Conservation (phyloP, 371 early-diverging fungal genomes). For the Blakeslea trispora region DNA sequence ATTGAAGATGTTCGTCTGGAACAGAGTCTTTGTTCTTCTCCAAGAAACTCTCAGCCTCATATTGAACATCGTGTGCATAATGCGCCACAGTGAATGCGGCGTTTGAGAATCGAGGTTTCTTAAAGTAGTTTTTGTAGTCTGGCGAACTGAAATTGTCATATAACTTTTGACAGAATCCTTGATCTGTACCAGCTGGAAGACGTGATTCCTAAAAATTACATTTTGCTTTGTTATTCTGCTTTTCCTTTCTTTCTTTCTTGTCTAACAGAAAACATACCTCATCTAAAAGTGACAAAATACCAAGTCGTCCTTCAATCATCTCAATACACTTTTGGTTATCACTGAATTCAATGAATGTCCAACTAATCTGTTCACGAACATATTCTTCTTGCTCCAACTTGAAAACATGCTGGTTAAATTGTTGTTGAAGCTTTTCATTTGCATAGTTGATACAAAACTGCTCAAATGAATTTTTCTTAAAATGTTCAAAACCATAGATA, state of each 20-base stretch:
- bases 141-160: constrained; percentile 76
- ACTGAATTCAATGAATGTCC: constrained; percentile 94
- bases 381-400: constrained; percentile 97
- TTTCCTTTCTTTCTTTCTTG: neutral
- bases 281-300: constrained; percentile 94
- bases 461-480: constrained; percentile 98
- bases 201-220: constrained; percentile 71
- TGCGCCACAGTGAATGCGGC: constrained; percentile 85
- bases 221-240: neutral
- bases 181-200: constrained; percentile 89
- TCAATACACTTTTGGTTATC: constrained; percentile 99
- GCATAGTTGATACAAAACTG: constrained; percentile 99
- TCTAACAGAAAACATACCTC: constrained; percentile 58
- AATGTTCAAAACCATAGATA: constrained; percentile 97
- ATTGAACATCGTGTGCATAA: constrained; percentile 91
- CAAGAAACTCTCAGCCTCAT: constrained; percentile 92
- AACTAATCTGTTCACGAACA: constrained; percentile 89
- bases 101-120: constrained; percentile 87
- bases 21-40: constrained; percentile 99
- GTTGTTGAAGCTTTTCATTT: constrained; percentile 97
- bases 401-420: constrained; percentile 73
- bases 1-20: constrained; percentile 86
- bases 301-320: constrained; percentile 94
- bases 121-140: constrained; percentile 74
- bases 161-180: constrained; percentile 82